These are phyloP conservation scores for Trichoderma sp. DNA, from an alignment of 2,329 filamentous ascomycete species.

Conservation along the genomic window DNA sequence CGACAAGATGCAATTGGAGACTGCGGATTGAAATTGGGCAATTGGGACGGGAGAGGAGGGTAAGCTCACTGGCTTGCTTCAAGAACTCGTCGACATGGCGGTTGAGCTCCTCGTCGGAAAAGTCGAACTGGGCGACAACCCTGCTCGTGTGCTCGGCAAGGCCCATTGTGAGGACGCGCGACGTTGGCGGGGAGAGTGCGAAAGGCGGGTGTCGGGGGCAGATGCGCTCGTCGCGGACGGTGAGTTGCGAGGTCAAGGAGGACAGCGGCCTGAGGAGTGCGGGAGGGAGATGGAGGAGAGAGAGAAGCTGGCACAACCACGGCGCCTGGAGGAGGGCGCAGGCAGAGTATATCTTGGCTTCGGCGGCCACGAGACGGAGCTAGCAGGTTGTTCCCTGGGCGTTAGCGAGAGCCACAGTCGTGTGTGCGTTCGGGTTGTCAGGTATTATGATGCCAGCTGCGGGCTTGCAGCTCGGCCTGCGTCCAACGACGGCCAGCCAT, in stretches of 20 bases:
- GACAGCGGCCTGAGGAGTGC: slow-evolving; percentile 37
- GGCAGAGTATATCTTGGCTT: slow-evolving; percentile 48
- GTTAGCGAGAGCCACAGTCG: slow-evolving; percentile 22
- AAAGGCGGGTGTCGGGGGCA: slow-evolving; percentile 59
- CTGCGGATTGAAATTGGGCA: too few relatives aligned
- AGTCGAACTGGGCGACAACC: slow-evolving; percentile 84
- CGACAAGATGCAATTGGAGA: too few relatives aligned
- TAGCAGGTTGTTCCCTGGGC: slow-evolving; percentile 43
- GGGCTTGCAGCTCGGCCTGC: too few relatives aligned
- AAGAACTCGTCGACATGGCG: slow-evolving; percentile 84
- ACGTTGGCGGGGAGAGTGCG: slow-evolving; percentile 56
- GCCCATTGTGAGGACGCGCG: slow-evolving; percentile 61
- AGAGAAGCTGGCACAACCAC: slow-evolving; percentile 31
- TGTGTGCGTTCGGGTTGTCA: slow-evolving; percentile 10
- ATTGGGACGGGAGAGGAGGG: neutral
- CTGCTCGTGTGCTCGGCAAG: slow-evolving; percentile 72
- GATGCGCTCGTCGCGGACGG: slow-evolving; percentile 47
- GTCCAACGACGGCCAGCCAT: too few relatives aligned
- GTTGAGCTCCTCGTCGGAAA: slow-evolving; percentile 75
- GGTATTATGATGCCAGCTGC: neutral
- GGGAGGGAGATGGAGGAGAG: slow-evolving; percentile 37
- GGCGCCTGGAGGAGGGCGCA: slow-evolving; percentile 32
- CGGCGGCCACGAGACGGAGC: slow-evolving; percentile 55
- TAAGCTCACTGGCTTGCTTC: slow-evolving; percentile 69
- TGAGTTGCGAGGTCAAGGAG: slow-evolving; percentile 38